phyloP scores from a whole-genome alignment of 805 yeast genomes.

The Saccharomycopsis babjevae region DNA sequence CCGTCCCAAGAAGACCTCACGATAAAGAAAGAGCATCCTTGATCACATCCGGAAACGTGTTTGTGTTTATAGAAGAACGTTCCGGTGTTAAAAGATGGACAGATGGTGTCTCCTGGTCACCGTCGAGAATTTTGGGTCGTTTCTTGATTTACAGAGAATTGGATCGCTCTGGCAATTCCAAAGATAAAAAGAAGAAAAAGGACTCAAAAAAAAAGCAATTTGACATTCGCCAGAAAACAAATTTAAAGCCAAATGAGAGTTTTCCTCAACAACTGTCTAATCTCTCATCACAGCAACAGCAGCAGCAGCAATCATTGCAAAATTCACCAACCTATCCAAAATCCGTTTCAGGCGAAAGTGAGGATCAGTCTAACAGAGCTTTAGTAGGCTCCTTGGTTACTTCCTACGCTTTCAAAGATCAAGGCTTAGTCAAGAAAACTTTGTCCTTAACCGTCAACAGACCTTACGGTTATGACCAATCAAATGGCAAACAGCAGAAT shows the following conservation, averaged over 20 bases:
- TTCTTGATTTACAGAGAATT: constrained; percentile 76
- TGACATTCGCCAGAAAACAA: background rate
- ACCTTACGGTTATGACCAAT: background rate
- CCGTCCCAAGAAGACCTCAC: constrained; percentile 70
- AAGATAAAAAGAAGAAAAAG: constrained; percentile 33
- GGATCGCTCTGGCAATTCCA: constrained; percentile 34
- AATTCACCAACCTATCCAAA: background rate
- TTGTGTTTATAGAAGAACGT: constrained; percentile 73
- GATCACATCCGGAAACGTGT: constrained; percentile 69
- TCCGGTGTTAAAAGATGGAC: constrained; percentile 93
- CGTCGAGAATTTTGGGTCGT: constrained; percentile 77
- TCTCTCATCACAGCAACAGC: background rate
- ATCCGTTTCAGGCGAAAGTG: background rate
- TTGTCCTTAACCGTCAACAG: constrained; percentile 49
- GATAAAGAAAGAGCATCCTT: constrained; percentile 61
- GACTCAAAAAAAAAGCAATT: constrained; percentile 5
- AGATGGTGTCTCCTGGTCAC: constrained; percentile 92
- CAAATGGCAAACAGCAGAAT: background rate
- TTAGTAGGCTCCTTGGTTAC: constrained; percentile 49
- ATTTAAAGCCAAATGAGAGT: background rate
- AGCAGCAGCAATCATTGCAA: background rate
- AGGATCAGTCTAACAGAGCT: constrained; percentile 26
- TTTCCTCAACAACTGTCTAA: background rate
- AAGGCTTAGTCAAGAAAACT: constrained; percentile 78
- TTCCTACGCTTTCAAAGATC: constrained; percentile 54